Percentiles rank a stretch among this genome's conserved stretches.
These are phyloP conservation scores for Lasiosphaeria ovina DNA, from an alignment of 495 filamentous ascomycete species.

Conservation along the genomic window DNA sequence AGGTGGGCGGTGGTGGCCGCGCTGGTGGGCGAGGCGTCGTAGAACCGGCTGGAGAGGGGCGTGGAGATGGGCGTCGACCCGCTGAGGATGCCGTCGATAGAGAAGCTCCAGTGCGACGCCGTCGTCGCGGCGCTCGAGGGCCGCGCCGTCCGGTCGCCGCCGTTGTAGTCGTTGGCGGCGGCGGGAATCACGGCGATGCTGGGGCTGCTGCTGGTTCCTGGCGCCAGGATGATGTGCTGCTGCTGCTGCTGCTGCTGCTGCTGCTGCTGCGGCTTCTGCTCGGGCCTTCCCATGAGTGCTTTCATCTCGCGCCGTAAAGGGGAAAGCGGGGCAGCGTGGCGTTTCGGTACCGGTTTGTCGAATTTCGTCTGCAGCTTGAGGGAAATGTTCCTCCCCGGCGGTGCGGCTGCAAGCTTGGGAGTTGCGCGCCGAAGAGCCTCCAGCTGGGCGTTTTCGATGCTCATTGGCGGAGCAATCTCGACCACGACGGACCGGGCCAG, in stretches of 20 bases:
- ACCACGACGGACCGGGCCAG: neutral
- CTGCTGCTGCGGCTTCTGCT: neutral
- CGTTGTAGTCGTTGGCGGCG: conserved; percentile 8
- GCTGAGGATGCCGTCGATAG: conserved; percentile 37
- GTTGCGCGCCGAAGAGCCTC: conserved; percentile 21
- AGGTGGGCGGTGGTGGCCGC: conserved; percentile 4
- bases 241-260: neutral
- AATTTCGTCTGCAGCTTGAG: conserved; percentile 45
- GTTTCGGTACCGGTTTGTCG: conserved; percentile 2
- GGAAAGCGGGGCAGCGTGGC: neutral
- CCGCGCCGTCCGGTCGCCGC: conserved; percentile 40
- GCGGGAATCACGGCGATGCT: neutral
- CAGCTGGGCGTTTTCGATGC: conserved; percentile 1
- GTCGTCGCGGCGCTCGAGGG: conserved; percentile 23
- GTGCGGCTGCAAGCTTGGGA: conserved; percentile 21
- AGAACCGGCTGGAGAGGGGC: neutral
- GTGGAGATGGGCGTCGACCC: no score
- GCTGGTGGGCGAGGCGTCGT: neutral
- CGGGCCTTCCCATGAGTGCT: neutral
- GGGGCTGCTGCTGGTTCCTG: neutral
- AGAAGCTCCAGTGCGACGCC: conserved; percentile 18
- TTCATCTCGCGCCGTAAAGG: neutral
- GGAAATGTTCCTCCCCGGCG: conserved; percentile 15
- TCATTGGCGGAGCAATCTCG: conserved; percentile 4
- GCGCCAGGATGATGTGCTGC: neutral